Evolutionary conservation across 2,329 filamentous ascomycete species (phyloP).

Genomic region (Aspergillus proliferans): DNA sequence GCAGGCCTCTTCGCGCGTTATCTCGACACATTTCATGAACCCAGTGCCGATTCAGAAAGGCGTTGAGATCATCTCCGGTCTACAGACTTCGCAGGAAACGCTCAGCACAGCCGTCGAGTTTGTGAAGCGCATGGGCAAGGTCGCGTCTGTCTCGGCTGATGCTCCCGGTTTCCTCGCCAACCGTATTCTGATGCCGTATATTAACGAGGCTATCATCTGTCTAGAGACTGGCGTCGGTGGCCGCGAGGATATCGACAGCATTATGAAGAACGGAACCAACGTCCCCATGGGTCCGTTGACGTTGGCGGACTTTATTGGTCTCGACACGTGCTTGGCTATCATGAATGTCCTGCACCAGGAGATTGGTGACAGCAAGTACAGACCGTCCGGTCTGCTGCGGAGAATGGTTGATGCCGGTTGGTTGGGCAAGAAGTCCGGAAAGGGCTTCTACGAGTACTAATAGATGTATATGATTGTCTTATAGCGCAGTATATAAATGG

Average conservation of each 20-base stretch:
- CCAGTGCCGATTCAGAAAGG: conserved; percentile 94
- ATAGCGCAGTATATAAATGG: neutral
- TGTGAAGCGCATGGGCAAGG: conserved; percentile 87
- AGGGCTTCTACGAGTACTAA: conserved; percentile 89
- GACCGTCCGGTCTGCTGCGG: conserved; percentile 75
- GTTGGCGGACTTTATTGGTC: conserved; percentile 91
- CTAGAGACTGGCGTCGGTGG: conserved; percentile 86
- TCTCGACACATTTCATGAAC: conserved; percentile 99
- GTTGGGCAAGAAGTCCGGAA: conserved; percentile 95
- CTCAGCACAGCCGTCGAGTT: conserved; percentile 77
- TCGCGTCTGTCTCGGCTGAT: conserved; percentile 80
- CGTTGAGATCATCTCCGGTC: conserved; percentile 90
- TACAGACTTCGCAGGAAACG: conserved; percentile 82
- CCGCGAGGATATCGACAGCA: conserved; percentile 87
- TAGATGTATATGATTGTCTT: neutral
- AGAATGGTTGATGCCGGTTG: conserved; percentile 99
- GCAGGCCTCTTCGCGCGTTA: conserved; percentile 75
- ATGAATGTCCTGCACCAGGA: conserved; percentile 92
- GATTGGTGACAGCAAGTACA: conserved; percentile 92
- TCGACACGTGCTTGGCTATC: conserved; percentile 93
- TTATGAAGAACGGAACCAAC: conserved; percentile 99
- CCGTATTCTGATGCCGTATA: conserved; percentile 96
- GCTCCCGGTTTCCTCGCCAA: conserved; percentile 93
- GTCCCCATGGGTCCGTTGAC: conserved; percentile 96
- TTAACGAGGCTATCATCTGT: conserved; percentile 96